A percentile compares a stretch with the other conserved stretches of the same genome.
These are phyloP conservation scores for Backusella psychrophila DNA, from an alignment of 192 early-diverging fungal genomes.

Conservation along the genomic window DNA sequence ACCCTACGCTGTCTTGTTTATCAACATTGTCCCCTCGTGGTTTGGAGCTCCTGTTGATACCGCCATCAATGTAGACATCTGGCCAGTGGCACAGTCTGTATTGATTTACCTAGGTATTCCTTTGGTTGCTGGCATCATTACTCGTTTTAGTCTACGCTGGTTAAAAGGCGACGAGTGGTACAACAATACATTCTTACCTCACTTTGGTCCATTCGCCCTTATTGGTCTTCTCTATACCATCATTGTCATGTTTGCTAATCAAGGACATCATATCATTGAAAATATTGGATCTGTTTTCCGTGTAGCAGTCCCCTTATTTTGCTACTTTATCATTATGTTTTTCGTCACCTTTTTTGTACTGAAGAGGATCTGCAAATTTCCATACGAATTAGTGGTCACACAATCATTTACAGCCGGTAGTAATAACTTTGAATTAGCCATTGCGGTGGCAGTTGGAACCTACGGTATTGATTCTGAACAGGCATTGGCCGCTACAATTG, in stretches of 20 bases:
- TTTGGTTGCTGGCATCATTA: conserved; percentile 55
- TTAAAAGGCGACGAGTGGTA: conserved; percentile 47
- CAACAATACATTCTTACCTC: conserved; percentile 50
- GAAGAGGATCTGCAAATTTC: conserved; percentile 29
- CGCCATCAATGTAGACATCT: conserved; percentile 45
- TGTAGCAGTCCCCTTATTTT: conserved; percentile 57
- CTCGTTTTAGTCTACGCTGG: conserved; percentile 40
- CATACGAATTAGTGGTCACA: conserved; percentile 48
- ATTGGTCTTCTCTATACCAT: conserved; percentile 67
- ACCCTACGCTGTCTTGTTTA: conserved; percentile 58
- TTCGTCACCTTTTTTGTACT: conserved; percentile 43
- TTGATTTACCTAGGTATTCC: conserved; percentile 70
- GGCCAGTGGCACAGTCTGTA: conserved; percentile 52
- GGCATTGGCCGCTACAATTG: conserved; percentile 62
- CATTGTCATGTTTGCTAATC: conserved; percentile 66
- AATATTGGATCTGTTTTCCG: conserved; percentile 61
- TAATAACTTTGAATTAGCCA: conserved; percentile 79
- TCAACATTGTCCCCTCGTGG: conserved; percentile 47
- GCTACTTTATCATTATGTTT: conserved; percentile 64
- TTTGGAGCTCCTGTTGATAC: conserved; percentile 24
- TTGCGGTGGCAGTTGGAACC: conserved; percentile 64
- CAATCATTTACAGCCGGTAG: conserved; percentile 63
- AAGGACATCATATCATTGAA: conserved; percentile 57
- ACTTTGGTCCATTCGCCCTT: conserved; percentile 53
- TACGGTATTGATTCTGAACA: conserved; percentile 66